Percentiles rank a stretch among this genome's conserved stretches.
Evolutionary conservation across 345 rosid species (phyloP).

Genomic region (Cardamine occulta): DNA sequence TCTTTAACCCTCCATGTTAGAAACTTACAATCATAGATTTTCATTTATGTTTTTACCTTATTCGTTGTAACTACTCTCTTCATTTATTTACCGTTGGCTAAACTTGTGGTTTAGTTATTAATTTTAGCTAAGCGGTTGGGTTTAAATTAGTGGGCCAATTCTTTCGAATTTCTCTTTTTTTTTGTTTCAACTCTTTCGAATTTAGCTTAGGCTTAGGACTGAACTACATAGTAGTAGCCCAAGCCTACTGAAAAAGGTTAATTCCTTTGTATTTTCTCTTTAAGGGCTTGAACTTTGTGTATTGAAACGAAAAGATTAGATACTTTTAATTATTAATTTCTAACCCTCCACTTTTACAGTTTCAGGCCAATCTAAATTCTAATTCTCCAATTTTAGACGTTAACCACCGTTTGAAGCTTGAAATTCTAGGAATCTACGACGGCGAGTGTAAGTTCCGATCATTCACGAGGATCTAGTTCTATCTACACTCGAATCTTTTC

Average conservation of each 20-base stretch:
- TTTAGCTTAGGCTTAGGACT: not conserved
- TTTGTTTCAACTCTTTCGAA: not conserved
- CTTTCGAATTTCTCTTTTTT: not conserved
- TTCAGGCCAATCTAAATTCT: conserved; percentile 4
- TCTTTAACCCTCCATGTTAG: conserved; percentile 9
- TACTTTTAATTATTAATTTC: not conserved
- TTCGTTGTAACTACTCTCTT: not conserved
- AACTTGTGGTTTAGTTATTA: not conserved
- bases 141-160: conserved; percentile 18
- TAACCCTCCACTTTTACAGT: conserved; percentile 1
- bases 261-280: not conserved
- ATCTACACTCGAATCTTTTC: not conserved
- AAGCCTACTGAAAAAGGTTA: conserved; percentile 3
- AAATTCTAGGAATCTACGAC: conserved; percentile 9
- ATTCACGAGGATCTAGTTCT: not conserved
- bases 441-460: conserved; percentile 34
- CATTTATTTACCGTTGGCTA: not conserved
- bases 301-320: not conserved
- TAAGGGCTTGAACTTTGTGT: conserved; percentile 2
- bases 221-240: not conserved
- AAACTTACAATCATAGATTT: not conserved
- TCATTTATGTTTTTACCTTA: not conserved
- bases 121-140: not conserved
- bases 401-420: conserved; percentile 17
- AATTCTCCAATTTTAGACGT: conserved; percentile 6